phyloP scores from a whole-genome alignment of 176 grass and related monocot species.

The Phoenix roebelenii region DNA sequence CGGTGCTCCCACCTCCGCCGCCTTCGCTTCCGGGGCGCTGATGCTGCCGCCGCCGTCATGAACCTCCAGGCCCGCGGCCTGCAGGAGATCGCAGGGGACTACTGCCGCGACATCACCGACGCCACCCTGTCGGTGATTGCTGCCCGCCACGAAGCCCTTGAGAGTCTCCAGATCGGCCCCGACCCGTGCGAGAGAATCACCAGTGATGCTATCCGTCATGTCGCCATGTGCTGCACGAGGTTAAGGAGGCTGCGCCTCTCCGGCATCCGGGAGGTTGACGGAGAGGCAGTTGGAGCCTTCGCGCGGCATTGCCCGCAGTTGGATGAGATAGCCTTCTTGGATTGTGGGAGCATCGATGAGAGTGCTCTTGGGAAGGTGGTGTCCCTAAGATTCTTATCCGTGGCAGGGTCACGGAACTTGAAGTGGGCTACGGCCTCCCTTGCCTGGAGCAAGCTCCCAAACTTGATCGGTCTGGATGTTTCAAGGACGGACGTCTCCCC shows the following conservation, averaged over 20 bases:
- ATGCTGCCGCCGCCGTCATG: slow-evolving; percentile 39
- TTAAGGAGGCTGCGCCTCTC: slow-evolving; percentile 69
- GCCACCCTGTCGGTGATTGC: slow-evolving; percentile 76
- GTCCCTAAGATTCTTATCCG: slow-evolving; percentile 70
- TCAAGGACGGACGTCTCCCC: slow-evolving; percentile 74
- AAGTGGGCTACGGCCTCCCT: slow-evolving; percentile 79
- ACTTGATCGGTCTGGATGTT: slow-evolving; percentile 63
- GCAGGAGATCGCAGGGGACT: slow-evolving; percentile 63
- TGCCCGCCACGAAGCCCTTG: slow-evolving; percentile 70
- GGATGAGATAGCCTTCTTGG: slow-evolving; percentile 72
- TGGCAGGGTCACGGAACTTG: slow-evolving; percentile 69
- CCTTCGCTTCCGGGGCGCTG: slow-evolving; percentile 56
- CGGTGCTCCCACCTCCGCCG: slow-evolving; percentile 50
- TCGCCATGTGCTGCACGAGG: slow-evolving; percentile 70
- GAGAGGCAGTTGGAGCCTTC: slow-evolving; percentile 53
- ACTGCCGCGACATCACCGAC: slow-evolving; percentile 70
- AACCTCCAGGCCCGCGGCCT: slow-evolving; percentile 52
- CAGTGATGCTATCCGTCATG: slow-evolving; percentile 74
- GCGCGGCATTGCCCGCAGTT: slow-evolving; percentile 57
- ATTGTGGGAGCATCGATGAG: slow-evolving; percentile 71
- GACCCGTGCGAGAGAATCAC: slow-evolving; percentile 61
- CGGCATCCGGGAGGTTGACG: slow-evolving; percentile 63
- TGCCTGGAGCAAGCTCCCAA: slow-evolving; percentile 64
- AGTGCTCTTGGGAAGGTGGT: slow-evolving; percentile 45
- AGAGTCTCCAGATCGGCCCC: slow-evolving; percentile 80